Evolutionary conservation across 495 filamentous ascomycete species (phyloP), one percentile per base, ranked within the genome.

Genomic region (Lophium mytilinum): DNA sequence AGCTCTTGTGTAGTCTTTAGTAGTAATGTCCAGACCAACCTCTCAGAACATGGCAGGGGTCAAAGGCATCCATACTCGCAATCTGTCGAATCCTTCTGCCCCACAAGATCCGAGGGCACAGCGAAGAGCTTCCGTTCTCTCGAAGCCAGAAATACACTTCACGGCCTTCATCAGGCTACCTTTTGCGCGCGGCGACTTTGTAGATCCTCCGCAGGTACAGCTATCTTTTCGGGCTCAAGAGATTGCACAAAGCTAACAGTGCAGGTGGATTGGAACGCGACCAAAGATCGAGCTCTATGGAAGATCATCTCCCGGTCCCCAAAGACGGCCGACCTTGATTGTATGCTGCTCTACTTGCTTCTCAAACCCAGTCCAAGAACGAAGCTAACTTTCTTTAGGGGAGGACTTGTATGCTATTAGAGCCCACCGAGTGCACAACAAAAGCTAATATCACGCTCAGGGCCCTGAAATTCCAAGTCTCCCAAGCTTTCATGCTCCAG

Each of bases 211-310:
- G 8, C 83, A 84, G 48, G 91, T 91, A 77, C 65, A 80, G 40
- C 36, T 10, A 43, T 9, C 30, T 33, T n/a, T 9, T 17, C 68
- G 39, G 21, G 52, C 46, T 7, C 5, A 9, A 39, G 11, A 39
- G 34, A 21, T 47, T 0, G 21, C 9, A 43, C 4, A n/a, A 15
- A 40, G 51, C 59, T 68, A 39, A 69, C 48, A 14, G 19, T 48
- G 30, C 59, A 86, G 80, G 78, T 85, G 45, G 76, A 83, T 55
- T 89, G 85, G 85, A 83, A 90, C 70, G 80, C 86, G 4, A 70
- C 74, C 17, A 96, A 97, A 69, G 94, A 96, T 65, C 83, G 85
- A 47, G 80, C 83, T 4, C 73, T 98, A n/a, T 97, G 93, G 93
- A 85, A 86, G 61, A 80, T 92, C 45, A 79, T 98, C 1, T 95